Evolutionary conservation across 2,329 filamentous ascomycete species (phyloP).

Genomic region (Fusarium setosum): DNA sequence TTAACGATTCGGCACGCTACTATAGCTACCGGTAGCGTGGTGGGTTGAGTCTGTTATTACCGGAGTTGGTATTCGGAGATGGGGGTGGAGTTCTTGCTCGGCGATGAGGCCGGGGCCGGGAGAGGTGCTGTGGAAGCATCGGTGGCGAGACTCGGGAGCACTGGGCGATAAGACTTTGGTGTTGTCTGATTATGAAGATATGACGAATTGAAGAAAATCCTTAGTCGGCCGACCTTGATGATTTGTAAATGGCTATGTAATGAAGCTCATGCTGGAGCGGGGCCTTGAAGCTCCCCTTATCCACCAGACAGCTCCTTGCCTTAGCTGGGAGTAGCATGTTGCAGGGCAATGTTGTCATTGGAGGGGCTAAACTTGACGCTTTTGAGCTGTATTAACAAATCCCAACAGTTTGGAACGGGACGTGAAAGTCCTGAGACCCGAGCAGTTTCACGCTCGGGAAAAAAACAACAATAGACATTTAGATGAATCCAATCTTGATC

Average conservation of each 20-base stretch:
- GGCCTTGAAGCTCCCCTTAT: not conserved
- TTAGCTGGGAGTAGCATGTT: conserved; percentile 21
- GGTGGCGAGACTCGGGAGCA: not conserved
- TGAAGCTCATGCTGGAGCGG: conserved; percentile 11
- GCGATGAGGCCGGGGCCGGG: conserved; percentile 16
- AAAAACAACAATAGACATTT: not conserved
- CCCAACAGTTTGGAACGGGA: not conserved
- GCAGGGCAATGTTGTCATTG: conserved; percentile 33
- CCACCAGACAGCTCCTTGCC: conserved; percentile 11
- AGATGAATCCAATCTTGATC: not conserved
- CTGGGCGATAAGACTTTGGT: no score
- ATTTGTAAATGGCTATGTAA: conserved; percentile 28
- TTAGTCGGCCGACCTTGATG: conserved; percentile 29
- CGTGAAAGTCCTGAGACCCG: not conserved
- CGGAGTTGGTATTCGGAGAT: not conserved
- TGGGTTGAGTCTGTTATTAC: conserved; percentile 1
- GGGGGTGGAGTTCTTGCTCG: not conserved
- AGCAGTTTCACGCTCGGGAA: no score
- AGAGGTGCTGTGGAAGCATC: conserved; percentile 8
- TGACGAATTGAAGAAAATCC: conserved; percentile 27
- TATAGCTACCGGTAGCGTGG: not conserved
- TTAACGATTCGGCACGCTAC: conserved; percentile 8
- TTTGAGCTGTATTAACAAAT: conserved; percentile 1
- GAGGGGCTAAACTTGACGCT: conserved; percentile 28
- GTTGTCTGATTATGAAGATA: conserved; percentile 34